phyloP scores from a whole-genome alignment of 1,139 yeast genomes.

The Suhomyces maxii region DNA sequence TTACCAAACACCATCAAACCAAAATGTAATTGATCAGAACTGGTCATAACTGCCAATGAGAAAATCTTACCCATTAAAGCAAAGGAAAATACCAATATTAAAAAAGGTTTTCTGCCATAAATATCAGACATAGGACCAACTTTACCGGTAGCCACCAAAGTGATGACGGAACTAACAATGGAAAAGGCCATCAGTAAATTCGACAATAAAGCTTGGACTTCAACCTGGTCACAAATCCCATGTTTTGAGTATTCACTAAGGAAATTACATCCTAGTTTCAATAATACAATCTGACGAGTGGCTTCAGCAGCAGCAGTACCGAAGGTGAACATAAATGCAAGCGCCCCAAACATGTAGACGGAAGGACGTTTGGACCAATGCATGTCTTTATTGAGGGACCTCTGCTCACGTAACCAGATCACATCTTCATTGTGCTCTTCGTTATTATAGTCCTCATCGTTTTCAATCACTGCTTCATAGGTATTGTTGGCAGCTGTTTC shows the following conservation, averaged over 20 bases:
- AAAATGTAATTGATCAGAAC: conserved; percentile 32
- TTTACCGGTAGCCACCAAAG: conserved; percentile 44
- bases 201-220: conserved; percentile 38
- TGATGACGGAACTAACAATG: conserved; percentile 28
- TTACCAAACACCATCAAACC: conserved; percentile 35
- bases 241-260: conserved; percentile 10
- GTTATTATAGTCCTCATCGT: conserved; percentile 28
- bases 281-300: conserved; percentile 32
- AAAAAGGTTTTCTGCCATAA: conserved; percentile 55
- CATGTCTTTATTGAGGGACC: conserved; percentile 25
- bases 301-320: conserved; percentile 35
- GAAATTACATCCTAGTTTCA: conserved; percentile 41
- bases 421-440: conserved; percentile 39
- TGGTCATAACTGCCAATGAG: conserved; percentile 31
- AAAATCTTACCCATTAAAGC: conserved; percentile 28
- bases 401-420: conserved; percentile 40
- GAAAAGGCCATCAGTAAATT: conserved; percentile 34
- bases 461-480: conserved; percentile 31
- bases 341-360: conserved; percentile 30
- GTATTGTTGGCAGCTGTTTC: conserved; percentile 29
- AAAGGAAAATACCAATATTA: conserved; percentile 29
- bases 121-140: conserved; percentile 65
- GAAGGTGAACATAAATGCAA: conserved; percentile 30
- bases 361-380: conserved; percentile 41
- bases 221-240: conserved; percentile 29